Evolutionary conservation across 1,284 basidiomycete species (phyloP).

Genomic region (Boletellus deceptivus): DNA sequence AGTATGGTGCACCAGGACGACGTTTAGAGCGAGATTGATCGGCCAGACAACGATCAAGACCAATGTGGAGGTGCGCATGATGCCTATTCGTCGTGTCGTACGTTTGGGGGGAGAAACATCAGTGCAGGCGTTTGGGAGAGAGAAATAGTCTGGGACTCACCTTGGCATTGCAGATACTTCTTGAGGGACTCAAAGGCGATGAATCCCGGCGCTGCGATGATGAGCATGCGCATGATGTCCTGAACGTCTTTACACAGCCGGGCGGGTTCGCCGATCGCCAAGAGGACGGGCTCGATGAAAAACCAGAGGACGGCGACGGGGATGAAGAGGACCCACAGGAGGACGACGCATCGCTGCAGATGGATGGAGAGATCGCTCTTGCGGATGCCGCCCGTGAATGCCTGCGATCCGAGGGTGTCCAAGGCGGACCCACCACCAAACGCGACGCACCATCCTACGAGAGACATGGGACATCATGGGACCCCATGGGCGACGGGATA

Average conservation of each 20-base stretch:
- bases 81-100: conserved; percentile 45
- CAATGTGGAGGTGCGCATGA: conserved; percentile 68
- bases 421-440: conserved; percentile 75
- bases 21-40: conserved; percentile 60
- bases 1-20: conserved; percentile 59
- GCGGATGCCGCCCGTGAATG: conserved; percentile 60
- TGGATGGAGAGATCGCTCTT: conserved; percentile 65
- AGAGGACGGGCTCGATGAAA: conserved; percentile 57
- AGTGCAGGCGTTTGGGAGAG: neutral
- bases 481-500: conserved; percentile 36
- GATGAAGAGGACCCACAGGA: conserved; percentile 61
- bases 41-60: conserved; percentile 61
- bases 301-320: conserved; percentile 63
- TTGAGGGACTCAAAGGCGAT: conserved; percentile 75
- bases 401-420: conserved; percentile 73
- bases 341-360: conserved; percentile 62
- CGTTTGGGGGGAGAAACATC: neutral
- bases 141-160: conserved; percentile 34
- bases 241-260: conserved; percentile 59
- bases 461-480: conserved; percentile 44
- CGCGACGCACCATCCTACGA: conserved; percentile 68
- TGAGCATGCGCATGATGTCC: conserved; percentile 58
- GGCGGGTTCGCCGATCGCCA: conserved; percentile 60
- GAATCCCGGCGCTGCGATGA: conserved; percentile 66
- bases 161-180: conserved; percentile 78